A percentile compares a stretch with the other conserved stretches of the same genome.
Conservation (phyloP, 179 eudicot genomes). For the Camellia oleifera region DNA sequence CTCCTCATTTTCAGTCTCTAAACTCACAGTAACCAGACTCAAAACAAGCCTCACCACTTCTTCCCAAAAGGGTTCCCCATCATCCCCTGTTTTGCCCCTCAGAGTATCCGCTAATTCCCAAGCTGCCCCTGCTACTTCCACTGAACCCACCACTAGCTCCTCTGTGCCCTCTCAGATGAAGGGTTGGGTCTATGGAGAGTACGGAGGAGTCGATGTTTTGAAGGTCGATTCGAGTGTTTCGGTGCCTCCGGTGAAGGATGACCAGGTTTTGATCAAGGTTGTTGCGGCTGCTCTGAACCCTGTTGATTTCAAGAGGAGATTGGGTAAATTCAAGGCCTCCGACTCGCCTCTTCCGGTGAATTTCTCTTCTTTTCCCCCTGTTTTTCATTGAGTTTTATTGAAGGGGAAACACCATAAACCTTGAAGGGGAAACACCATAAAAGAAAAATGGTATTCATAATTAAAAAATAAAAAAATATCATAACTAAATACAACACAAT, state of each 20-base stretch:
- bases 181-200: constrained; percentile 87
- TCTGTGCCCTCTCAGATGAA: constrained; percentile 65
- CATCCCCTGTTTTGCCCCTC: constrained; percentile 10
- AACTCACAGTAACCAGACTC: constrained; percentile 12
- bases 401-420: too few relatives aligned
- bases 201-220: constrained; percentile 83
- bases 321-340: constrained; percentile 86
- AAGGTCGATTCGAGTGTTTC: constrained; percentile 51
- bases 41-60: not conserved
- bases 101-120: constrained; percentile 52
- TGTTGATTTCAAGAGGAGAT: constrained; percentile 80
- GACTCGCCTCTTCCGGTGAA: constrained; percentile 93
- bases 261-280: constrained; percentile 86
- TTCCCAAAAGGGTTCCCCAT: not conserved
- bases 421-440: too few relatives aligned
- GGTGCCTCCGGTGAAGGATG: constrained; percentile 73
- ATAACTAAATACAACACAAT: too few relatives aligned
- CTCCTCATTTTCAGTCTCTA: constrained; percentile 20
- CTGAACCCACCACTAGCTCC: constrained; percentile 21
- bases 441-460: too few relatives aligned
- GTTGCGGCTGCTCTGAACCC: constrained; percentile 88
- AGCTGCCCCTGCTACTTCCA: constrained; percentile 46
- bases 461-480: too few relatives aligned
- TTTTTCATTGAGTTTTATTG: not conserved
- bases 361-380: not conserved